Percentiles rank a stretch among this genome's conserved stretches.
Conservation (phyloP, 2,329 filamentous ascomycete species). For the Drechslerella coelobrocha region DNA sequence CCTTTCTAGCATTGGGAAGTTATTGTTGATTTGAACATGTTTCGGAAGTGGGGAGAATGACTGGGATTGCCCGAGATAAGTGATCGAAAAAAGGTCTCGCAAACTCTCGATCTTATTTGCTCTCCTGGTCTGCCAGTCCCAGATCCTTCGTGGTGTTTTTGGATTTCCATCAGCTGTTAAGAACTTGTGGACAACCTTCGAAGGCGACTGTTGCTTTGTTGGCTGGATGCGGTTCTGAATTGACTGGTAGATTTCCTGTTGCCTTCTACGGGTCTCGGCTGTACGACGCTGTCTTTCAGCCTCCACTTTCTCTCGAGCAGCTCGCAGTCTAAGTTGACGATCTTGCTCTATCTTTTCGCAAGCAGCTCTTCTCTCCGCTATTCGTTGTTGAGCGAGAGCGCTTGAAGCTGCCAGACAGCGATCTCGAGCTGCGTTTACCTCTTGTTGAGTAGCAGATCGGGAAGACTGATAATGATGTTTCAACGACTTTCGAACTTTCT, state of each 20-base stretch:
- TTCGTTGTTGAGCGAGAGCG: conserved; percentile 30
- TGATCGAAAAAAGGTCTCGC: conserved; percentile 32
- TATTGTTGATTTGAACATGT: conserved; percentile 31
- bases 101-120: conserved; percentile 19
- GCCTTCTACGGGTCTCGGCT: conserved; percentile 16
- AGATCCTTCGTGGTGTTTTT: conserved; percentile 19
- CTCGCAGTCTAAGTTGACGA: conserved; percentile 18
- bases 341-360: conserved; percentile 22
- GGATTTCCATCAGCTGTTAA: neutral
- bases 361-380: conserved; percentile 22
- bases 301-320: conserved; percentile 44
- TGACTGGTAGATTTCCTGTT: conserved; percentile 30
- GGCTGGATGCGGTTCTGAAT: conserved; percentile 21
- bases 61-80: conserved; percentile 20
- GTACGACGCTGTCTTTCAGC: conserved; percentile 23
- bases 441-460: conserved; percentile 10
- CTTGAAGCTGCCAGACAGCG: conserved; percentile 21
- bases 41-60: conserved; percentile 30
- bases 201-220: conserved; percentile 9
- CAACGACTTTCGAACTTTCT: neutral
- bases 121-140: conserved; percentile 32
- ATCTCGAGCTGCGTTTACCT: conserved; percentile 19
- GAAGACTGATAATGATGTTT: neutral
- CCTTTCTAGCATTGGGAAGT: conserved; percentile 21
- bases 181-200: conserved; percentile 3